Evolutionary conservation across 192 early-diverging fungal species (phyloP).

Genomic region (Endogone sp.): DNA sequence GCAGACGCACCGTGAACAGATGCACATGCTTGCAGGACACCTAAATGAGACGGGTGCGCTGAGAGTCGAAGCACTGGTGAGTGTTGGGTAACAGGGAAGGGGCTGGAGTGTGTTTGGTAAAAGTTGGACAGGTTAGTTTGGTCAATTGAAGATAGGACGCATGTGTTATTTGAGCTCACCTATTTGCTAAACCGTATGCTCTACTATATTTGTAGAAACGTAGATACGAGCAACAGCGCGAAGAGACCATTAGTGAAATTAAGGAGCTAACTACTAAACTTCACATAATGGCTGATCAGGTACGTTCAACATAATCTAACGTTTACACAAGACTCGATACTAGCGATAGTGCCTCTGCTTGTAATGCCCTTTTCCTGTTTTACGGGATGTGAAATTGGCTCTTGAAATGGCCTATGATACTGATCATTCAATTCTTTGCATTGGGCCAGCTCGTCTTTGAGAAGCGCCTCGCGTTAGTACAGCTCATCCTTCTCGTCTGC

Average conservation of each 20-base stretch:
- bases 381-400: neutral
- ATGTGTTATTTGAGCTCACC: neutral
- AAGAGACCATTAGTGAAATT: conserved; percentile 34
- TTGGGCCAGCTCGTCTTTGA: conserved; percentile 36
- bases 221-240: conserved; percentile 38
- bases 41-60: conserved; percentile 60
- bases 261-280: conserved; percentile 36
- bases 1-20: conserved; percentile 54
- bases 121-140: neutral
- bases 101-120: too few species aligned
- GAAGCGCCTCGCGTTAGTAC: conserved; percentile 31
- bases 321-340: neutral
- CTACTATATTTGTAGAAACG: conserved; percentile 26
- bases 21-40: conserved; percentile 60
- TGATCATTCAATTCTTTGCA: neutral
- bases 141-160: too few species aligned
- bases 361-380: neutral
- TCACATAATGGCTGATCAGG: conserved; percentile 42
- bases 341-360: too few species aligned
- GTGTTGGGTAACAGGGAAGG: neutral
- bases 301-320: neutral
- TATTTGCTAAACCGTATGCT: neutral
- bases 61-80: conserved; percentile 61
- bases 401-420: neutral
- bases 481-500: conserved; percentile 27